These are phyloP conservation scores for Pyronema domesticum DNA, from an alignment of 495 filamentous ascomycete genomes.

Conservation along the genomic window DNA sequence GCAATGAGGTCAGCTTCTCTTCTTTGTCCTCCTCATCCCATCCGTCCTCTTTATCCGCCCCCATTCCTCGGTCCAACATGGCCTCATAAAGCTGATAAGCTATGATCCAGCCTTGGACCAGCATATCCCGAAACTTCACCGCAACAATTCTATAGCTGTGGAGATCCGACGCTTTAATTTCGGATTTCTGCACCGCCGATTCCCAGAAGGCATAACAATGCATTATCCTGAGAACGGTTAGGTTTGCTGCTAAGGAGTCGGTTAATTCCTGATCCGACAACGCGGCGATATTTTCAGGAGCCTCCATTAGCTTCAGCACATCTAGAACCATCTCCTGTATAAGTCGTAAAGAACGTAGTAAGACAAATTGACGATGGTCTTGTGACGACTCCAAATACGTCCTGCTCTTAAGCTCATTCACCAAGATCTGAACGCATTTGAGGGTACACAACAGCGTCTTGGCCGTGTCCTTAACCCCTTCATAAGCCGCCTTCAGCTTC, in stretches of 20 bases:
- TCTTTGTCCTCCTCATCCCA: conserved; percentile 15
- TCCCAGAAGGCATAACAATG: conserved; percentile 66
- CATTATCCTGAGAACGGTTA: conserved; percentile 36
- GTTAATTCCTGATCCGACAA: conserved; percentile 25
- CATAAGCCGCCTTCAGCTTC: conserved; percentile 70
- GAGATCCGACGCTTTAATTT: conserved; percentile 29
- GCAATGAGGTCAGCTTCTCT: conserved; percentile 10
- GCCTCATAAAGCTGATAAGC: conserved; percentile 32
- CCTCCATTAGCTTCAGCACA: conserved; percentile 41
- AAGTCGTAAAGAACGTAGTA: conserved; percentile 58
- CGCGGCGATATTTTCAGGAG: conserved; percentile 62
- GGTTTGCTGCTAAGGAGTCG: conserved; percentile 17
- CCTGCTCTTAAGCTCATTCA: conserved; percentile 48
- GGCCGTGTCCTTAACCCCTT: conserved; percentile 58
- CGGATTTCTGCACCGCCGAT: conserved; percentile 56
- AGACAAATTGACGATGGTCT: conserved; percentile 44
- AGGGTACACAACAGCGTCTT: conserved; percentile 77
- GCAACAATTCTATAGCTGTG: conserved; percentile 34
- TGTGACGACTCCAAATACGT: conserved; percentile 41
- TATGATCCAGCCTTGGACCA: conserved; percentile 72
- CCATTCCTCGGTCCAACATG: conserved; percentile 15
- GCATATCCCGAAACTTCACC: conserved; percentile 67
- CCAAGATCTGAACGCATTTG: conserved; percentile 62
- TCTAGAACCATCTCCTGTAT: conserved; percentile 58
- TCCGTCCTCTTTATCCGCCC: neutral